Evolutionary conservation across 306 rosid species (phyloP).

Genomic region (Pachyrhizus erosus): DNA sequence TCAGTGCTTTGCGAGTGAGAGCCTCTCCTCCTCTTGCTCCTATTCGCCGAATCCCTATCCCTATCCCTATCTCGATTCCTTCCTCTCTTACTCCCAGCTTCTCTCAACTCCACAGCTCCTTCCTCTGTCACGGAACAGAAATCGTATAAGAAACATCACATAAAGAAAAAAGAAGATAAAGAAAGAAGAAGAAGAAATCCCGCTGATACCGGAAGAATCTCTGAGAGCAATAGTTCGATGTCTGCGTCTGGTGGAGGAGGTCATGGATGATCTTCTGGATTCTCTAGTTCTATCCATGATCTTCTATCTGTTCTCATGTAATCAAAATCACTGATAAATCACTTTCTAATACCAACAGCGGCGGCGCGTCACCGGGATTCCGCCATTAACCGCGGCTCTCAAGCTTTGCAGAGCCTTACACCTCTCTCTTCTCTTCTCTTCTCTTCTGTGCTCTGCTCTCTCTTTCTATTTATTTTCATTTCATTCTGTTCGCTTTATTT

Average conservation of each 20-base stretch:
- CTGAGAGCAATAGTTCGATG: conserved; percentile 46
- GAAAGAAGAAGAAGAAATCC: neutral
- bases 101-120: conserved; percentile 48
- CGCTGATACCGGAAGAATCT: conserved; percentile 55
- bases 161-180: neutral
- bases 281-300: conserved; percentile 70
- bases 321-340: conserved; percentile 20
- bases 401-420: neutral
- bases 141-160: neutral
- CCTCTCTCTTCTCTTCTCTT: neutral
- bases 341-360: neutral
- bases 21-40: conserved; percentile 58
- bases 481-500: conserved; percentile 41
- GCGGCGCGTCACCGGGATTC: conserved; percentile 37
- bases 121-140: conserved; percentile 47
- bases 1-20: conserved; percentile 52
- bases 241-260: conserved; percentile 48
- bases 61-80: conserved; percentile 49
- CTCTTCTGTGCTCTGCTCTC: neutral
- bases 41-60: conserved; percentile 39
- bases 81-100: conserved; percentile 47
- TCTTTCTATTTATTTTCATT: conserved; percentile 25
- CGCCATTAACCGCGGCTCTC: conserved; percentile 32
- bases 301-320: conserved; percentile 49
- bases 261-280: conserved; percentile 54